Evolutionary conservation across 257 asterid genomes (phyloP).

Genomic region (Haberlea rhodopensis): DNA sequence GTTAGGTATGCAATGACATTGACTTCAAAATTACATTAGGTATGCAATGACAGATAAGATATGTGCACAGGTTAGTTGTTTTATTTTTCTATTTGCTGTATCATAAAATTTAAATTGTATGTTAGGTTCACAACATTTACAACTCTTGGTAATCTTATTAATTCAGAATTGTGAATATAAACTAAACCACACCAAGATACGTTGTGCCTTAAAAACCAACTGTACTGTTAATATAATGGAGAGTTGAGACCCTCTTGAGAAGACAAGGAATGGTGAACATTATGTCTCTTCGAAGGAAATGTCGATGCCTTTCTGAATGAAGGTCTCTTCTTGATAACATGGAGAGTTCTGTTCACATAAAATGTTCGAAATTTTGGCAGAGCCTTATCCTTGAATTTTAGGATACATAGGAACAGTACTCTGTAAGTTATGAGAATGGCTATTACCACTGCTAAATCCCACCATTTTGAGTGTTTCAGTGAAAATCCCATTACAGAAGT

Average conservation of each 20-base stretch:
- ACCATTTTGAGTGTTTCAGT: constrained; percentile 72
- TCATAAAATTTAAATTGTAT: too few relatives aligned
- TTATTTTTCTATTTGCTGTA: too few relatives aligned
- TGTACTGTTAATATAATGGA: constrained; percentile 49
- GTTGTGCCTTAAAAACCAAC: not conserved
- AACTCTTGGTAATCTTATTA: too few relatives aligned
- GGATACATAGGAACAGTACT: constrained; percentile 50
- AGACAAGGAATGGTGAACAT: constrained; percentile 52
- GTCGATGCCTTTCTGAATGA: constrained; percentile 64
- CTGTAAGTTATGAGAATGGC: constrained; percentile 54
- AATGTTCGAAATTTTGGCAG: constrained; percentile 45
- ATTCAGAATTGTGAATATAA: too few relatives aligned
- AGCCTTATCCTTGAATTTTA: constrained; percentile 74
- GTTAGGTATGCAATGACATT: too few relatives aligned
- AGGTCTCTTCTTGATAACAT: constrained; percentile 60
- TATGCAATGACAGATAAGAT: too few relatives aligned
- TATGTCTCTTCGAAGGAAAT: constrained; percentile 59
- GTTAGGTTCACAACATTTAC: too few relatives aligned
- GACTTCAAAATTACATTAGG: too few relatives aligned
- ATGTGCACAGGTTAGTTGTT: too few relatives aligned
- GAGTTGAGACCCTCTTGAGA: constrained; percentile 85
- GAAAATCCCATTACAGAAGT: constrained; percentile 53
- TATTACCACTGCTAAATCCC: constrained; percentile 69
- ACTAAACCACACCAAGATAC: too few relatives aligned
- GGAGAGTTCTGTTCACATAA: constrained; percentile 50